Evolutionary conservation across 2,329 filamentous ascomycete species (phyloP).

Genomic region (Epichloe gansuensis): DNA sequence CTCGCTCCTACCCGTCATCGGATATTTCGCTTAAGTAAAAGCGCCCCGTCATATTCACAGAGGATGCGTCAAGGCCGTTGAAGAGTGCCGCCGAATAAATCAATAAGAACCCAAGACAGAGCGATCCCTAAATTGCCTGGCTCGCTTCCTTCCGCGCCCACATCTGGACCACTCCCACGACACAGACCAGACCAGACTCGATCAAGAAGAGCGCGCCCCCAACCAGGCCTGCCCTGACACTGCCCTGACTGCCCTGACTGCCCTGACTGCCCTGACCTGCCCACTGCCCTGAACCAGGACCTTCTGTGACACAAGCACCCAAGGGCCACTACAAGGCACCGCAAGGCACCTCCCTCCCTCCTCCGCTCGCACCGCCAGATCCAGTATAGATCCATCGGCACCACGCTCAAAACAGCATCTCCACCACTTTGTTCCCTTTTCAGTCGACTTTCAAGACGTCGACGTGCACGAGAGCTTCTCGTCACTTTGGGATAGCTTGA

Average conservation of each 20-base stretch:
- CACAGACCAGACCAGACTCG: slow-evolving; percentile 21
- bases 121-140: slow-evolving; percentile 4
- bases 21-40: slow-evolving; percentile 2
- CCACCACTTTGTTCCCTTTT: slow-evolving; percentile 45
- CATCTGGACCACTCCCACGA: slow-evolving; percentile 8
- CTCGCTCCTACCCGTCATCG: neutral
- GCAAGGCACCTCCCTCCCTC: slow-evolving; percentile 32
- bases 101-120: slow-evolving; percentile 7
- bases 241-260: too few species aligned
- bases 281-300: too few species aligned
- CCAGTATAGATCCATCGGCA: slow-evolving; percentile 54
- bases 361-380: slow-evolving; percentile 45
- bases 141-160: slow-evolving; percentile 25
- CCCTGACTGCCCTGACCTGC: too few species aligned
- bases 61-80: slow-evolving; percentile 8
- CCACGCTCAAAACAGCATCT: slow-evolving; percentile 53
- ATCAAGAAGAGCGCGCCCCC: slow-evolving; percentile 24
- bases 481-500: slow-evolving; percentile 5
- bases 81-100: slow-evolving; percentile 5
- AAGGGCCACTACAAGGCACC: slow-evolving; percentile 23
- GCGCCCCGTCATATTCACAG: slow-evolving; percentile 5
- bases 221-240: neutral
- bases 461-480: slow-evolving; percentile 20
- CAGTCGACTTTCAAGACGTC: slow-evolving; percentile 14
- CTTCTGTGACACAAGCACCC: neutral